Evolutionary conservation across 306 rosid genomes (phyloP), one percentile per base, ranked within the genome.

Genomic region (Vachellia collinsii): DNA sequence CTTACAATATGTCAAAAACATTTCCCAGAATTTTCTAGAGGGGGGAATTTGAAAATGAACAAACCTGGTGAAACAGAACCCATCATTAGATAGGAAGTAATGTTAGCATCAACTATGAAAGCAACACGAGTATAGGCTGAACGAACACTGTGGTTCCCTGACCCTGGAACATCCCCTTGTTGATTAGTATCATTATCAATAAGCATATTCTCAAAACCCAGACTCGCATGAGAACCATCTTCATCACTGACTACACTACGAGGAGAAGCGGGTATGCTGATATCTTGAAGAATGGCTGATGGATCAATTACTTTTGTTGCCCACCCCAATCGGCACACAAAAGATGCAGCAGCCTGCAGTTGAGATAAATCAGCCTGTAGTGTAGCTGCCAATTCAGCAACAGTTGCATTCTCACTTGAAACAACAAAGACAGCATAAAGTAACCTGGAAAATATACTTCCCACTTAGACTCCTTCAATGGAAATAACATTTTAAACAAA

Each of bases 21-120:
- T 8, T 19, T 19, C 29, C 7, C 14, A 4, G 19, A 25, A 29
- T 25, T 61, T 61, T 61, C 17, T 5, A 29, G 41, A 29, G 13
- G 19, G 17, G 68, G 19, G 41, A 4, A 12, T 1, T 12, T 12
- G 19, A 29, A 62, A 78, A 80, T 69, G 77, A 78, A 84, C 88
- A 86, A 84, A 93, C 99, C 99, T 86, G 97, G 99, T 72, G 99
- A 96, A 84, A 96, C 98, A 81, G 98, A 96, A 46, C 99, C 99
- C 99, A 96, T 96, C 98, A 96, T 96, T 78, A 96, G 98, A 89
- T 96, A 96, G 77, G 99, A 96, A 75, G 99, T 96, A 85, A 96
- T 93, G 76, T 92, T 96, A 53, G 99, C 99, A 86, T 96, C 98
- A 82, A 96, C 99, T 58, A 96, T 85, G 91, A 96, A 96, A 71